Evolutionary conservation across 2,329 filamentous ascomycete genomes (phyloP).

Genomic region (Colletotrichum australisinense): DNA sequence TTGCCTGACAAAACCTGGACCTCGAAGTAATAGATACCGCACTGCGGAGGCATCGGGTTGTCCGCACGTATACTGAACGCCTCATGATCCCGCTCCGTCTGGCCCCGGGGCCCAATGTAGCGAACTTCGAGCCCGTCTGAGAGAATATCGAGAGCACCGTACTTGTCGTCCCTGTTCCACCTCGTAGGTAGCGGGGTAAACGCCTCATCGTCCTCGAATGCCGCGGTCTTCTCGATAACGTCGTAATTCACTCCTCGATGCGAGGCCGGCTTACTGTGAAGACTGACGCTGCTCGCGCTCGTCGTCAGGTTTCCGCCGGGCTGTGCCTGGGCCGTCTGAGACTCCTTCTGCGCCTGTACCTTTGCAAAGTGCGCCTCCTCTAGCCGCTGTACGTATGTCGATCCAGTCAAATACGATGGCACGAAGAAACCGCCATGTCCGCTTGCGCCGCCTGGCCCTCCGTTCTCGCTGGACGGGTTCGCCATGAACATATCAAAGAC

Average conservation of each 20-base stretch:
- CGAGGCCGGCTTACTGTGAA: slow-evolving; percentile 67
- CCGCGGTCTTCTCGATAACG: slow-evolving; percentile 80
- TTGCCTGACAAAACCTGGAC: slow-evolving; percentile 64
- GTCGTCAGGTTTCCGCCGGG: slow-evolving; percentile 63
- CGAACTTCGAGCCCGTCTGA: slow-evolving; percentile 80
- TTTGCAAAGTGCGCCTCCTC: slow-evolving; percentile 76
- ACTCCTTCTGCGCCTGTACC: slow-evolving; percentile 61
- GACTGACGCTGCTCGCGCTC: slow-evolving; percentile 59
- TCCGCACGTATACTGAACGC: slow-evolving; percentile 86
- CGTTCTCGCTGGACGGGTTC: slow-evolving; percentile 37
- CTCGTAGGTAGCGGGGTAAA: slow-evolving; percentile 79
- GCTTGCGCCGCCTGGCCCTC: slow-evolving; percentile 38
- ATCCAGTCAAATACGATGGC: slow-evolving; percentile 84
- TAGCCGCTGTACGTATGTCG: slow-evolving; percentile 81
- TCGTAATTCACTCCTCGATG: slow-evolving; percentile 87
- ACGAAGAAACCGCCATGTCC: slow-evolving; percentile 73
- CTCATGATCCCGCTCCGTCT: slow-evolving; percentile 73
- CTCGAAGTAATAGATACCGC: slow-evolving; percentile 96
- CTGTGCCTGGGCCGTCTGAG: slow-evolving; percentile 53
- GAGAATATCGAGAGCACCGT: slow-evolving; percentile 77
- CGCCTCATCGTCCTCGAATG: slow-evolving; percentile 66
- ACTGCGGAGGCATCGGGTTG: slow-evolving; percentile 86
- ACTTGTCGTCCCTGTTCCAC: slow-evolving; percentile 87
- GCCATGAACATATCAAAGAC: slow-evolving; percentile 63
- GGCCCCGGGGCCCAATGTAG: slow-evolving; percentile 59